These are phyloP conservation scores for Beauveria sp. DNA, from an alignment of 2,329 filamentous ascomycete genomes.

Conservation along the genomic window DNA sequence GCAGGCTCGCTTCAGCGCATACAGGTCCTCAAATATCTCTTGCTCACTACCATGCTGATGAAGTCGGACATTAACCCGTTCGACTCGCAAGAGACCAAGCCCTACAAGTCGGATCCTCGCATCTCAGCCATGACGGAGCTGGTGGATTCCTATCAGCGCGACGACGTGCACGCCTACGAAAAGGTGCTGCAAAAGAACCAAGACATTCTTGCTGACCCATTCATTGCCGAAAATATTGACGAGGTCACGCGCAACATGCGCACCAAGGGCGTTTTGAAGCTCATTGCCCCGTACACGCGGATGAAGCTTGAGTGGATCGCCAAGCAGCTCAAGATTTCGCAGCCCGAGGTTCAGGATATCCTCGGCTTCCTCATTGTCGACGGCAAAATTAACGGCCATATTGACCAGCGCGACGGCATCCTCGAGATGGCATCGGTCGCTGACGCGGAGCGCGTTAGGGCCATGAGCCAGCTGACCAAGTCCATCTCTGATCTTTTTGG, in stretches of 20 bases:
- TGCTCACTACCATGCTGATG: slow-evolving; percentile 97
- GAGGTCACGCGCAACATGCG: slow-evolving; percentile 98
- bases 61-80: slow-evolving; percentile 98
- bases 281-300: slow-evolving; percentile 89
- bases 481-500: slow-evolving; percentile 63
- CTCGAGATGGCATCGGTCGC: slow-evolving; percentile 70
- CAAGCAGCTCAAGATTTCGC: slow-evolving; percentile 75
- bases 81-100: slow-evolving; percentile 97
- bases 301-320: slow-evolving; percentile 87
- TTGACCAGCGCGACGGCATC: slow-evolving; percentile 80
- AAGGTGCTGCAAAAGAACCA: slow-evolving; percentile 78
- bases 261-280: slow-evolving; percentile 86
- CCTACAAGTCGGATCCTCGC: slow-evolving; percentile 89
- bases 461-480: slow-evolving; percentile 64
- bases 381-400: slow-evolving; percentile 75
- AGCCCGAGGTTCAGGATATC: slow-evolving; percentile 87
- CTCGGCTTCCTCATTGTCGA: slow-evolving; percentile 91
- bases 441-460: slow-evolving; percentile 66
- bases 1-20: slow-evolving; percentile 93
- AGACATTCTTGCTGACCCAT: slow-evolving; percentile 83
- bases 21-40: slow-evolving; percentile 93
- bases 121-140: slow-evolving; percentile 97
- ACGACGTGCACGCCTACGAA: slow-evolving; percentile 90
- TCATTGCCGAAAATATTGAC: slow-evolving; percentile 98
- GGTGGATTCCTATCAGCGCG: slow-evolving; percentile 91